phyloP scores from a whole-genome alignment of 2,329 filamentous ascomycete species.

The Colletotrichum paranaense region DNA sequence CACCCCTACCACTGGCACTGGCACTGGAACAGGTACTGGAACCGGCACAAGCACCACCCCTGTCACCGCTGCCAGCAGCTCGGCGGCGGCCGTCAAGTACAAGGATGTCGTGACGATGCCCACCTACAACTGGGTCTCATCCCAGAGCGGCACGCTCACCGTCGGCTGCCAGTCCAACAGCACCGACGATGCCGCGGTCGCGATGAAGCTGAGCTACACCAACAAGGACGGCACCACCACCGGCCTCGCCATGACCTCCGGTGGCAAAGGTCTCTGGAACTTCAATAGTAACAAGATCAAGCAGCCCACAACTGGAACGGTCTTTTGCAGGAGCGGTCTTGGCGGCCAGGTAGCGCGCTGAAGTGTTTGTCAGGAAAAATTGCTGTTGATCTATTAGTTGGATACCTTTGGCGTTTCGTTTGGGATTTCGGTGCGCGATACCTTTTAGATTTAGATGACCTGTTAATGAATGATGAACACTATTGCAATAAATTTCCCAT shows the following conservation, averaged over 20 bases:
- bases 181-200: conserved; percentile 34
- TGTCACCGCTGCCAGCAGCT: neutral
- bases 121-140: conserved; percentile 32
- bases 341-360: conserved; percentile 21
- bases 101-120: conserved; percentile 33
- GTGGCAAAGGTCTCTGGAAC: conserved; percentile 31
- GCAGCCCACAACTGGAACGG: conserved; percentile 21
- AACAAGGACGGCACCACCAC: conserved; percentile 37
- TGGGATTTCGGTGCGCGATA: neutral
- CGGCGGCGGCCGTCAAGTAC: neutral
- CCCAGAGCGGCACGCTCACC: conserved; percentile 36
- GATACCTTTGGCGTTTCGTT: neutral
- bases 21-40: conserved; percentile 3
- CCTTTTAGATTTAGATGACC: neutral
- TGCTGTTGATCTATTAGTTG: too few relatives aligned
- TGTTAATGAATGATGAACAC: neutral
- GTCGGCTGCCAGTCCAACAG: conserved; percentile 31
- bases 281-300: conserved; percentile 34
- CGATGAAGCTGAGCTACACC: conserved; percentile 39
- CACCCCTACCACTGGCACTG: neutral
- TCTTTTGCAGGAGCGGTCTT: conserved; percentile 32
- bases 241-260: conserved; percentile 26
- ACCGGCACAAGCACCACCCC: neutral
- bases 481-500: neutral
- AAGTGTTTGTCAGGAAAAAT: neutral